These are phyloP conservation scores for Ettlia oleoabundans DNA, from an alignment of 139 green algal species.

Conservation along the genomic window DNA sequence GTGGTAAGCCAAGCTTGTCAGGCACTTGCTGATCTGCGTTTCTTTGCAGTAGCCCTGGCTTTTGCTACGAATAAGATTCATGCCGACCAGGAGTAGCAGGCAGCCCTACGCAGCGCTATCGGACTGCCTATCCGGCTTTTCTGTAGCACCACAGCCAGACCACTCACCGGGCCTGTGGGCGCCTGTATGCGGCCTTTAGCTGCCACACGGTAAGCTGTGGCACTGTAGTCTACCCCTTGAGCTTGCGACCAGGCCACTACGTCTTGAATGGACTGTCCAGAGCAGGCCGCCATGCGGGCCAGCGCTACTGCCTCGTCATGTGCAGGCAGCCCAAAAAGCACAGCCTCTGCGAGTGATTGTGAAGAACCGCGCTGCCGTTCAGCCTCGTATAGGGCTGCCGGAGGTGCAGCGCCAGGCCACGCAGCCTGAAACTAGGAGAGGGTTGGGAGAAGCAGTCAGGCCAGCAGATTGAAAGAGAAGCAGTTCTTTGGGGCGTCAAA, in stretches of 20 bases:
- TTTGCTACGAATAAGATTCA: too few species aligned
- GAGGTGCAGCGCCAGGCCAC: conserved; percentile 18
- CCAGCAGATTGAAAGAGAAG: too few species aligned
- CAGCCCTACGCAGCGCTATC: too few species aligned
- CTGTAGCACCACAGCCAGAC: not conserved
- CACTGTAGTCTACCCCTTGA: conserved; percentile 6
- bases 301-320: conserved; percentile 66
- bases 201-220: not conserved
- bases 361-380: conserved; percentile 27
- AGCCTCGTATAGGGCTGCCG: conserved; percentile 11
- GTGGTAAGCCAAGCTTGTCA: too few species aligned
- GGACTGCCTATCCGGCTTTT: too few species aligned
- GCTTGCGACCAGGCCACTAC: not conserved
- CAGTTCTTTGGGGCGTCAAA: too few species aligned
- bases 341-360: conserved; percentile 47
- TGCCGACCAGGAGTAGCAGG: too few species aligned
- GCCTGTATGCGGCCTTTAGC: conserved; percentile 27
- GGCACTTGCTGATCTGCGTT: too few species aligned
- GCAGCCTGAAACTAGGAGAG: not conserved
- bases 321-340: conserved; percentile 56
- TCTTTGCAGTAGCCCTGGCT: too few species aligned
- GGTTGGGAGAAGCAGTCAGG: not conserved
- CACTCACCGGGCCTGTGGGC: not conserved
- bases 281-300: conserved; percentile 45
- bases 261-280: conserved; percentile 52